Conservation (phyloP, 768 basidiomycete genomes). For the Mycena capillaripes region DNA sequence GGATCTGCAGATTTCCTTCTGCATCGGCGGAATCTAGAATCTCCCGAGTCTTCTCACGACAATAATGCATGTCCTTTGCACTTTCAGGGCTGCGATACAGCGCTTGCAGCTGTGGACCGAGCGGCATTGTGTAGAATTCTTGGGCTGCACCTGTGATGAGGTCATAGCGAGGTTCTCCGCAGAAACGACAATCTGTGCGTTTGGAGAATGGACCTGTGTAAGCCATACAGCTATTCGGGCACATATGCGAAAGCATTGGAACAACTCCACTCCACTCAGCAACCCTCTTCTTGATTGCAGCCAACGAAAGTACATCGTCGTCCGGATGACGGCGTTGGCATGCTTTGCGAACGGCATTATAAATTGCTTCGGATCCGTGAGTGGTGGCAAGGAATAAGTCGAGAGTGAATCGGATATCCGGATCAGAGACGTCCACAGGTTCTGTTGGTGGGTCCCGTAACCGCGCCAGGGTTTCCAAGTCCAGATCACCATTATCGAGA, state of each 20-base stretch:
- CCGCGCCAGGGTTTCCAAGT: not conserved
- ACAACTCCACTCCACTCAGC: slow-evolving; percentile 36
- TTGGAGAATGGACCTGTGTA: slow-evolving; percentile 41
- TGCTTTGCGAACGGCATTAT: not conserved
- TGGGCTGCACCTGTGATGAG: not conserved
- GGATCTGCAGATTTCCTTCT: not conserved
- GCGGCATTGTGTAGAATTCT: slow-evolving; percentile 46
- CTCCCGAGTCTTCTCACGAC: not conserved
- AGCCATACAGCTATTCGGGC: slow-evolving; percentile 41
- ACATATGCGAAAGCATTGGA: slow-evolving; percentile 43
- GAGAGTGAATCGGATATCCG: not conserved
- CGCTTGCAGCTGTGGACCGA: slow-evolving; percentile 55
- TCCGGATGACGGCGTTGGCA: not conserved
- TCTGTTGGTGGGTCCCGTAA: not conserved
- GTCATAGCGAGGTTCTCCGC: slow-evolving; percentile 44
- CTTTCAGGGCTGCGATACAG: slow-evolving; percentile 34
- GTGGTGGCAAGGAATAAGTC: not conserved
- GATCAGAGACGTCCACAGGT: slow-evolving; percentile 3
- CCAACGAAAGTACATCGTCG: not conserved
- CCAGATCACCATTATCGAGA: slow-evolving; percentile 5
- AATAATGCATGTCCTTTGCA: slow-evolving; percentile 34
- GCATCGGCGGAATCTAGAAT: not conserved
- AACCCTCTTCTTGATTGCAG: slow-evolving; percentile 3
- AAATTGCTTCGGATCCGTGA: not conserved
- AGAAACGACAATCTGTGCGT: slow-evolving; percentile 39